A percentile compares a stretch with the other conserved stretches of the same genome.
Conservation (phyloP, 441 rosid species). For the Hura crepitans region DNA sequence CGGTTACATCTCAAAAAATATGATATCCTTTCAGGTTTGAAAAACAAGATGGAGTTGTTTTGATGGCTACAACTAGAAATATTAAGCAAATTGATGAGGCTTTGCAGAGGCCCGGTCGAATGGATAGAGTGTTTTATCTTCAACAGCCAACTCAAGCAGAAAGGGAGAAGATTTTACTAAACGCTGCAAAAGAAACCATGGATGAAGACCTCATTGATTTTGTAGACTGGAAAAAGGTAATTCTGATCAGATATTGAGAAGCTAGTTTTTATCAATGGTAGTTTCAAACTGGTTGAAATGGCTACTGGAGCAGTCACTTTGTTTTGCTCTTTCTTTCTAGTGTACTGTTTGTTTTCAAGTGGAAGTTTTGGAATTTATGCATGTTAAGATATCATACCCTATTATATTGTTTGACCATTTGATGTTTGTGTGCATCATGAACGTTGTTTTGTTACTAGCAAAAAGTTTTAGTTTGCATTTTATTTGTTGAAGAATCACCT, state of each 20-base stretch:
- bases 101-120: constrained; percentile 89
- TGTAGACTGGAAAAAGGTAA: constrained; percentile 91
- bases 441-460: background rate
- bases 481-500: background rate
- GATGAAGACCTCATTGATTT: constrained; percentile 70
- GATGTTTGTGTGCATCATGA: constrained; percentile 1
- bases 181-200: constrained; percentile 87
- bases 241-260: background rate
- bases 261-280: background rate
- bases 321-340: background rate
- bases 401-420: constrained; percentile 8
- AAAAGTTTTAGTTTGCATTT: background rate
- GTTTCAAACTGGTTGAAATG: background rate
- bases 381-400: background rate
- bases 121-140: constrained; percentile 93
- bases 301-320: background rate
- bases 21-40: constrained; percentile 54
- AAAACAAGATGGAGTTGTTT: constrained; percentile 97
- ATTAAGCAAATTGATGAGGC: constrained; percentile 95
- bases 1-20: constrained; percentile 13
- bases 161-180: constrained; percentile 78
- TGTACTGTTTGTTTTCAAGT: background rate
- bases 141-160: constrained; percentile 86
- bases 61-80: constrained; percentile 93
- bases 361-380: constrained; percentile 1